Conservation (phyloP, 441 rosid species). For the Populus hybrid region DNA sequence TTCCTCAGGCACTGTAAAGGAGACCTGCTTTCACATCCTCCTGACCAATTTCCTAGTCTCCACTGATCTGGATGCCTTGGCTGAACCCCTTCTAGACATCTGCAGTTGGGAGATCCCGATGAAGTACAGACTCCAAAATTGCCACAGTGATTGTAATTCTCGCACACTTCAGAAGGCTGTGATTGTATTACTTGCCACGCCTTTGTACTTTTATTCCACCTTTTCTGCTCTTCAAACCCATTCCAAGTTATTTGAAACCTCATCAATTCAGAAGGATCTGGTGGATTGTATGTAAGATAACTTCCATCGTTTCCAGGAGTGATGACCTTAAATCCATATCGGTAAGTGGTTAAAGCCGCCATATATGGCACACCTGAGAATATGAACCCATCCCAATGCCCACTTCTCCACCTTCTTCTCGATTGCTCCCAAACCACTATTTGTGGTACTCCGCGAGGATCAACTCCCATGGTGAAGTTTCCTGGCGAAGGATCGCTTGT, state of each 20-base stretch:
- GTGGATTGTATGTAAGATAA: constrained; percentile 54
- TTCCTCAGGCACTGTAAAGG: constrained; percentile 50
- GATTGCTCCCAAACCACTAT: constrained; percentile 60
- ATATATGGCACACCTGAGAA: constrained; percentile 72
- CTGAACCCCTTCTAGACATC: constrained; percentile 58
- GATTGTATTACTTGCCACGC: constrained; percentile 47
- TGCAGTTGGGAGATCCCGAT: constrained; percentile 32
- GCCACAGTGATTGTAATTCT: constrained; percentile 71
- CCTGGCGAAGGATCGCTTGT: constrained; percentile 69
- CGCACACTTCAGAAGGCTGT: constrained; percentile 59
- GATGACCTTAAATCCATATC: constrained; percentile 51
- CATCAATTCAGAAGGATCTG: constrained; percentile 31
- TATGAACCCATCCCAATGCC: constrained; percentile 58
- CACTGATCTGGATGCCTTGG: constrained; percentile 41
- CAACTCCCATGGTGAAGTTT: constrained; percentile 56
- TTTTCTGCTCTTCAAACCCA: constrained; percentile 54
- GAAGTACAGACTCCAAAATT: constrained; percentile 55
- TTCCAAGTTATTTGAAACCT: constrained; percentile 47
- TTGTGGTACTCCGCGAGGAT: constrained; percentile 64
- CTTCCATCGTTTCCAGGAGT: constrained; percentile 36
- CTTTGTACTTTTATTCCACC: constrained; percentile 41
- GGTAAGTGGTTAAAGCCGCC: constrained; percentile 32
- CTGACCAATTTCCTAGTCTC: constrained; percentile 53
- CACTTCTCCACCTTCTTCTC: constrained; percentile 77
- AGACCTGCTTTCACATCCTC: constrained; percentile 63